Base-by-base conservation (phyloP, 345 rosid genomes). In the Dimocarpus longan region DNA sequence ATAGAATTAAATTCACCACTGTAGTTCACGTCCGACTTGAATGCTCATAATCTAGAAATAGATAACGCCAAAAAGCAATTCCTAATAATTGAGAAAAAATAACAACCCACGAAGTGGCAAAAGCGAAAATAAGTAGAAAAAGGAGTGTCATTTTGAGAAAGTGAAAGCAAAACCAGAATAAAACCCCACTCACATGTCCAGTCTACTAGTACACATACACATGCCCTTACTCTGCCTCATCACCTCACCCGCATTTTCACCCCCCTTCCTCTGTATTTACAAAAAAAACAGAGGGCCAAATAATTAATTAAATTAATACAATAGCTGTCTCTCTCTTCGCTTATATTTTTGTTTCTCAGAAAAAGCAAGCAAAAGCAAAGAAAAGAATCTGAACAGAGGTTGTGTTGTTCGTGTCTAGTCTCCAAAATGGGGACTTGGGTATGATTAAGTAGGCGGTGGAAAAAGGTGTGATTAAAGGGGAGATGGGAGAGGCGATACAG, bases 211-310 rank as follows among this genome's bases (percentile, higher is more conserved):
- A 5, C 37, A 32, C 8, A 1, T 24, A 12, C 44, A 28, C 78
- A 75, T 73, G 76, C 87, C 84, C 87, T 85, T 80, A 83, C 86
- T 76, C 76, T 80, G 75, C 62, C 82, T 79, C 88, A 46, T 78
- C 24, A 18, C 63, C 21, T 19, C 28, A 2, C 56, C 86, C 82
- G 75, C 59, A 78, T 77, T 80, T 82, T 79, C 79, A 78, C 85
- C 85, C 75, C 79, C n/a, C 73, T 71, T 73, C 73, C 84, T 79
- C 88, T 84, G 86, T 81, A 73, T 42, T 40, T 12, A 62, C 65
- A 74, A 8, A 32, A 21, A 73, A 56, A 77, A 48, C 22, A 19
- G 70, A 73, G 68, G 9, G 73, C 59, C 22, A 44, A 44, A 32
- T 46, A 46, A 7, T 24, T 24, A 7, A 26, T 16, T 26, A 48